A percentile compares a stretch with the other conserved stretches of the same genome.
These are phyloP conservation scores for Helianthus tuberosus DNA, from an alignment of 129 eudicot genomes.

Conservation along the genomic window DNA sequence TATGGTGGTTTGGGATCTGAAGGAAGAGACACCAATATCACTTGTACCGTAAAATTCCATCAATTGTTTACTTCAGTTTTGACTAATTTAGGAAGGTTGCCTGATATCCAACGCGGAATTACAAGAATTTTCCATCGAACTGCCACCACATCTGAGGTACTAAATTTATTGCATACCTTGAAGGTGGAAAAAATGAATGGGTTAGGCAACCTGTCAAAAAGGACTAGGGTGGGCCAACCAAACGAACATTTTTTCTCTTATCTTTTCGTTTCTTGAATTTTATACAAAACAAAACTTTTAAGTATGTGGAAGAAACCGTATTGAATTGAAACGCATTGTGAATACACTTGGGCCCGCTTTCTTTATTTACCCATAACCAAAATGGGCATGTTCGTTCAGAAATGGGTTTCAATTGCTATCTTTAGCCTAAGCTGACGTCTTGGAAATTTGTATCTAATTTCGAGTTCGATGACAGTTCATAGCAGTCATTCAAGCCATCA, in stretches of 20 bases:
- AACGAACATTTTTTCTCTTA: background rate
- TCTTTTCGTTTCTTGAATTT: background rate
- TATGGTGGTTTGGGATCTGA: conserved; percentile 26
- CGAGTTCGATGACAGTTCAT: conserved; percentile 59
- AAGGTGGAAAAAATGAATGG: background rate
- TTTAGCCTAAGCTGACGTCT: background rate
- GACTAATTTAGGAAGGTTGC: conserved; percentile 55
- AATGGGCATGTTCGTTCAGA: background rate
- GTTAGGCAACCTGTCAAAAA: conserved; percentile 3
- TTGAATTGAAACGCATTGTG: background rate
- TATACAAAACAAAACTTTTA: background rate
- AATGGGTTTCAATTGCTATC: background rate
- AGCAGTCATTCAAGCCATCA: conserved; percentile 71
- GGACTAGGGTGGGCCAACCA: background rate
- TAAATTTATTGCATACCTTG: background rate
- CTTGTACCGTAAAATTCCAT: conserved; percentile 50
- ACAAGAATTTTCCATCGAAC: conserved; percentile 94
- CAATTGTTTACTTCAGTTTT: conserved; percentile 66
- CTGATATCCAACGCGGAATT: conserved; percentile 97
- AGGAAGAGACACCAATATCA: conserved; percentile 29
- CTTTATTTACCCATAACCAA: background rate
- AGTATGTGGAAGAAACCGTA: background rate
- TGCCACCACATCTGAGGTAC: conserved; percentile 90
- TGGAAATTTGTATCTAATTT: conserved; percentile 2
- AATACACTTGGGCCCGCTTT: background rate